Evolutionary conservation across 2,329 filamentous ascomycete genomes (phyloP).

Genomic region (Diplodia scrobiculata): DNA sequence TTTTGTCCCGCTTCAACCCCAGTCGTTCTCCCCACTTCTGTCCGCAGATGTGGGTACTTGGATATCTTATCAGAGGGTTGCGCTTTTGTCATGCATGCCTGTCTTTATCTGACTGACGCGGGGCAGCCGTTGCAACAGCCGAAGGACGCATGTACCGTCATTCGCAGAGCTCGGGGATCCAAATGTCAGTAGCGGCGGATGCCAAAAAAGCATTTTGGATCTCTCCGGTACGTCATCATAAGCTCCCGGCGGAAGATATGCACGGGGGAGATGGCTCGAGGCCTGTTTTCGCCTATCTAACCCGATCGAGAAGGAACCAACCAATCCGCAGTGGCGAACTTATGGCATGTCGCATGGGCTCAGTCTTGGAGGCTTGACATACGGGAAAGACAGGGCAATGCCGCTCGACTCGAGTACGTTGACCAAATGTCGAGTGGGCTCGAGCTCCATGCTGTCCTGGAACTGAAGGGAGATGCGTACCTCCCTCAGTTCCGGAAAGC

Average conservation of each 20-base stretch:
- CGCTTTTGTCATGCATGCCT: not conserved
- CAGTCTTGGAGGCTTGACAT: too few relatives aligned
- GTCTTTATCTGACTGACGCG: not conserved
- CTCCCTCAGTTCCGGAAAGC: not conserved
- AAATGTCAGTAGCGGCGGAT: not conserved
- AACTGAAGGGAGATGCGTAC: not conserved
- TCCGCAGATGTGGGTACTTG: not conserved
- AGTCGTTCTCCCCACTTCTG: slow-evolving; percentile 15
- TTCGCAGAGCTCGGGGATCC: not conserved
- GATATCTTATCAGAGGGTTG: slow-evolving; percentile 6
- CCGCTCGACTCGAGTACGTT: not conserved
- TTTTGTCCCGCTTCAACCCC: not conserved
- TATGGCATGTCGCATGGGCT: too few relatives aligned
- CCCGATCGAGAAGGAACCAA: not conserved
- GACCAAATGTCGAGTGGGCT: not conserved
- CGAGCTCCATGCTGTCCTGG: not conserved
- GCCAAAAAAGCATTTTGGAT: not conserved
- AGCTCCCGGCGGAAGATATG: not conserved
- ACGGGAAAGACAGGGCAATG: not conserved
- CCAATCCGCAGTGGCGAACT: not conserved
- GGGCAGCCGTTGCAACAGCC: not conserved
- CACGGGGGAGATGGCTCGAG: not conserved
- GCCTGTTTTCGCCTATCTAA: not conserved
- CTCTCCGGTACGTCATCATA: not conserved
- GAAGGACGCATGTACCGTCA: not conserved